Base-by-base conservation (phyloP, 2,329 filamentous ascomycete species). In the Gnomoniopsis smithogilvyi region DNA sequence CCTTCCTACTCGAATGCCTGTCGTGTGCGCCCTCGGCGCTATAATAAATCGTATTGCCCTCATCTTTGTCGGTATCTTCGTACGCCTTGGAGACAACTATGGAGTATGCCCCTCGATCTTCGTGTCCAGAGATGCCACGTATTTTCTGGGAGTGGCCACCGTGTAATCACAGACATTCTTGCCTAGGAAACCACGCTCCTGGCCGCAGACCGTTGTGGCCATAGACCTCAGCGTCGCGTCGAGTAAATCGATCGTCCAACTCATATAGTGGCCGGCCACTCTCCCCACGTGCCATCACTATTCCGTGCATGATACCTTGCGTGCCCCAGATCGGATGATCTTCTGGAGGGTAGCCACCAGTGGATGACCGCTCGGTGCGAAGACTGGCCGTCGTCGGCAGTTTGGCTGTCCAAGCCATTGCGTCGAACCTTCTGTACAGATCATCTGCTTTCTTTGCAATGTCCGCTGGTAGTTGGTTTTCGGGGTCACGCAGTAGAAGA, bases 151-250 rank as follows among this genome's bases (percentile, higher is more conserved):
- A 81, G 63, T 86, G 83, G 0, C 80, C 82, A 2, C 83, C 82
- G 56, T 81, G 77, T 14, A 81, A 78, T 0, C 83, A 67, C 0
- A 80, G 75, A 12, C 74, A 76, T 0, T 80, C 69, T 59, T 82
- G 81, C 0, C 73, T 73, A 0, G 83, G 81, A 76, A 77, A 85
- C 83, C 83, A 86, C 36, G 79, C 64, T 8, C 76, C 74, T 3
- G 71, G 66, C 0, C 3, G 21, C 3, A 76, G 66, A 2, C 68
- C 68, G 62, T 77, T 77, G 62, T 74, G 62, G 10, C 70, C 65
- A 51, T 67, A 64, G 0, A 66, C 60, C 8, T 63, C 58, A 19
- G 62, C 61, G 2, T 55, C n/a, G 0, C 56, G 61, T 48, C 65
- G 58, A 12, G 3, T 8, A 56, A 17, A 47, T 58, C 53, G 15